These are phyloP conservation scores for Pseudomonodictys pantanalensis DNA, from an alignment of 495 filamentous ascomycete species.

Conservation along the genomic window DNA sequence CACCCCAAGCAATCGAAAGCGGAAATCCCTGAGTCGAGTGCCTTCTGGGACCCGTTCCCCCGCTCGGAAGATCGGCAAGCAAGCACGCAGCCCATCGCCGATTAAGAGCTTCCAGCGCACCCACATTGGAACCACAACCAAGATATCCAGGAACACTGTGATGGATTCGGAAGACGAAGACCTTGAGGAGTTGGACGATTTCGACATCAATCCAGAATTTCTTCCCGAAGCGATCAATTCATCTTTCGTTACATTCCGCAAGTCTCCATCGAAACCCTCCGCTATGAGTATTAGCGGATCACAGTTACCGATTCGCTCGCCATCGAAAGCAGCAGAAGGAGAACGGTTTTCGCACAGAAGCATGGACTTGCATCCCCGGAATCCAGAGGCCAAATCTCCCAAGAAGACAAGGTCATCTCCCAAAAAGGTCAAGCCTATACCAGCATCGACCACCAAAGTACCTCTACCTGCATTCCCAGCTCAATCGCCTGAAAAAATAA, in stretches of 20 bases:
- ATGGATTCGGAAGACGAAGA: constrained; percentile 29
- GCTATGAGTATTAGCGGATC: background rate
- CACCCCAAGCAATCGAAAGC: constrained; percentile 10
- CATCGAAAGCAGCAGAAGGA: background rate
- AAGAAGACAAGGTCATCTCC: background rate
- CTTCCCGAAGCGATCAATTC: background rate
- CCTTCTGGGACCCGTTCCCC: constrained; percentile 21
- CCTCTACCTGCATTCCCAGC: background rate
- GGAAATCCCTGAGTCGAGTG: constrained; percentile 27
- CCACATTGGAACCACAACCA: background rate
- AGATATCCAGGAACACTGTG: background rate
- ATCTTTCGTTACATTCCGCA: background rate
- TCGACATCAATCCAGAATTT: constrained; percentile 2
- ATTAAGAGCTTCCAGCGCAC: background rate
- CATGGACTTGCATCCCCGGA: background rate
- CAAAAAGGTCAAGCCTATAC: background rate
- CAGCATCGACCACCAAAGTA: background rate
- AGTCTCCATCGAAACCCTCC: background rate
- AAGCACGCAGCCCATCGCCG: constrained; percentile 4
- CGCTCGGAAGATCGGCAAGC: constrained; percentile 13
- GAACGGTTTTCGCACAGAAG: background rate
- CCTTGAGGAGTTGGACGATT: constrained; percentile 12
- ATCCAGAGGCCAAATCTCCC: background rate
- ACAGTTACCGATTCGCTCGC: constrained; percentile 12
- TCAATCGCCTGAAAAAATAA: constrained; percentile 9